Conservation (phyloP, 805 yeast species). For the Candida odintsovae region DNA sequence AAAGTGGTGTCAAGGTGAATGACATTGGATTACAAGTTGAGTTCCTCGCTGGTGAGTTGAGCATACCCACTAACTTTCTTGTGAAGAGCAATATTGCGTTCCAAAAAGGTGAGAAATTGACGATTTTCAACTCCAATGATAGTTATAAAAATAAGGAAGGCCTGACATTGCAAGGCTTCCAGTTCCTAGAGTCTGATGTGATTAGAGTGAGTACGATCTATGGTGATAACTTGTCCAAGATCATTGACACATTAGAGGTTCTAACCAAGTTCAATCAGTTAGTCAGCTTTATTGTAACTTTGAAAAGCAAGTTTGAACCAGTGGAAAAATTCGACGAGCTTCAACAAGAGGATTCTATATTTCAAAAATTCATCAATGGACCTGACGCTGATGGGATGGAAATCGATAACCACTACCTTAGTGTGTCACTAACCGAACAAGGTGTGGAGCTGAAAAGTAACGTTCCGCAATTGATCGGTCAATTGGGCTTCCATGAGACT, state of each 20-base stretch:
- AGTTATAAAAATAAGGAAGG: conserved; percentile 1
- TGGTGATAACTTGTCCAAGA: background rate
- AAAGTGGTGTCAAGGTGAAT: background rate
- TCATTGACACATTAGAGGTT: background rate
- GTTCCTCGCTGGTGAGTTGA: background rate
- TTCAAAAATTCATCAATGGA: conserved; percentile 6
- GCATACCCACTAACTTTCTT: conserved; percentile 2
- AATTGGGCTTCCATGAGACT: background rate
- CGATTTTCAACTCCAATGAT: conserved; percentile 4
- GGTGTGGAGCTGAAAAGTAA: conserved; percentile 4
- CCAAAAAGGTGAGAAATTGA: background rate
- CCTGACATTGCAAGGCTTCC: conserved; percentile 2
- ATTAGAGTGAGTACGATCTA: background rate
- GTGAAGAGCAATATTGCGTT: background rate
- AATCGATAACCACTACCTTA: conserved; percentile 1
- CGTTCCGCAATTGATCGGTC: background rate
- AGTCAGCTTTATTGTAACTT: background rate
- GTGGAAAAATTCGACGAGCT: conserved; percentile 5
- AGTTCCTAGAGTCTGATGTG: conserved; percentile 2
- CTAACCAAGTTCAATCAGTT: conserved; percentile 1
- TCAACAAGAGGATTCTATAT: conserved; percentile 3
- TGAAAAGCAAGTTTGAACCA: background rate
- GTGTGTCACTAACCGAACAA: conserved; percentile 5
- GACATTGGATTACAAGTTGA: conserved; percentile 6
- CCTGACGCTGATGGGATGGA: background rate